A percentile compares a stretch with the other conserved stretches of the same genome.
Conservation (phyloP, 2,329 filamentous ascomycete genomes). For the Fusarium sulawesiense region DNA sequence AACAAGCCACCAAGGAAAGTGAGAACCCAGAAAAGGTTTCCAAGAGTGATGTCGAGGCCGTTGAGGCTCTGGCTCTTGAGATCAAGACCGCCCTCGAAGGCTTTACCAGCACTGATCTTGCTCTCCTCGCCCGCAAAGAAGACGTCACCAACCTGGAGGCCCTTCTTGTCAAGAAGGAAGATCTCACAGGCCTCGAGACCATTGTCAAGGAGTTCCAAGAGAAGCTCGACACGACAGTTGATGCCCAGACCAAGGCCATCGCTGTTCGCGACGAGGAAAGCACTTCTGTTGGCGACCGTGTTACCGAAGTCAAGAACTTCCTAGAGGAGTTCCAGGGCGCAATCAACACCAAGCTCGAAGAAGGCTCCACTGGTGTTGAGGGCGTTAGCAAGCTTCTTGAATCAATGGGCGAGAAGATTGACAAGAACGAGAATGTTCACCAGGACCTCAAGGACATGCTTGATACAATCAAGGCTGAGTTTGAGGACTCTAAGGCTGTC, state of each 20-base stretch:
- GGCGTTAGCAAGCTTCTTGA: constrained; percentile 77
- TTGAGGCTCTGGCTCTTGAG: constrained; percentile 85
- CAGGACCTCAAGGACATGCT: constrained; percentile 78
- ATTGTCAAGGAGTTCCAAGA: constrained; percentile 79
- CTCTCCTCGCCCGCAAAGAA: constrained; percentile 77
- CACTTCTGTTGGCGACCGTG: constrained; percentile 78
- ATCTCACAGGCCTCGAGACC: constrained; percentile 71
- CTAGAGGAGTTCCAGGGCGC: constrained; percentile 83
- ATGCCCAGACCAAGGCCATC: constrained; percentile 80
- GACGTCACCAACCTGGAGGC: constrained; percentile 74
- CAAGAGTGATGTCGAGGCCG: constrained; percentile 84
- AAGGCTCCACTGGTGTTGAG: constrained; percentile 78
- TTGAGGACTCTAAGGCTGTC: constrained; percentile 86
- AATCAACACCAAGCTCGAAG: constrained; percentile 79
- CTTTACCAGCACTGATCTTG: constrained; percentile 75
- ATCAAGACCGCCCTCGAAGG: constrained; percentile 83
- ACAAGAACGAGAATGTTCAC: constrained; percentile 66
- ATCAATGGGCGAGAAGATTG: constrained; percentile 71
- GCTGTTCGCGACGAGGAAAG: constrained; percentile 88
- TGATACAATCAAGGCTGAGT: constrained; percentile 83
- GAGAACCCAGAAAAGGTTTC: constrained; percentile 74
- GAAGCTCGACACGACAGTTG: constrained; percentile 73
- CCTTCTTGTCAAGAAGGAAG: constrained; percentile 77
- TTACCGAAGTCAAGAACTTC: constrained; percentile 81
- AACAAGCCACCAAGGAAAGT: constrained; percentile 63